A percentile compares a stretch with the other conserved stretches of the same genome.
These are phyloP conservation scores for Porogramme epimiltina DNA, from an alignment of 1,284 basidiomycete genomes.

Conservation along the genomic window DNA sequence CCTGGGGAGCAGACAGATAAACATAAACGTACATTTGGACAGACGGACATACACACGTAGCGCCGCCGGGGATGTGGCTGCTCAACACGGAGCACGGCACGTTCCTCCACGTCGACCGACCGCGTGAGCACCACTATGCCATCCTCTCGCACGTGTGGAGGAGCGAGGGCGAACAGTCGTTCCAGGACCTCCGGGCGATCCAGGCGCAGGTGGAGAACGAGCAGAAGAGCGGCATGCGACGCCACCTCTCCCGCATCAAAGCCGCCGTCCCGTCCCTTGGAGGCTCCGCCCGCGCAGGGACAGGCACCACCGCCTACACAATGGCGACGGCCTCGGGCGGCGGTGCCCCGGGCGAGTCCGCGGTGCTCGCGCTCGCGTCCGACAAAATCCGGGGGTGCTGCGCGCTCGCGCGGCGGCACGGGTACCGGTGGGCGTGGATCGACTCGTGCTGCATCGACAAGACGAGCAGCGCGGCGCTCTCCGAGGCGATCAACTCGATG, in stretches of 20 bases:
- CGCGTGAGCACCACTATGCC: slow-evolving; percentile 20
- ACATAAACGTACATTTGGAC: no score
- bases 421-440: slow-evolving; percentile 21
- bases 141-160: slow-evolving; percentile 20
- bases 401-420: slow-evolving; percentile 13
- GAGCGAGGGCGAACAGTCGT: slow-evolving; percentile 13
- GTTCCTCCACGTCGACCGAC: slow-evolving; percentile 14
- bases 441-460: slow-evolving; percentile 25
- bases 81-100: slow-evolving; percentile 13
- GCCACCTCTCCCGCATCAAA: no score
- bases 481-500: slow-evolving; percentile 25
- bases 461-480: slow-evolving; percentile 22
- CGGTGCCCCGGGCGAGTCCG: no score
- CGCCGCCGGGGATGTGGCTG: slow-evolving; percentile 9
- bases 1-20: no score
- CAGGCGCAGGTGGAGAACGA: slow-evolving; percentile 3
- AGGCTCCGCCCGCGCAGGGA: no score
- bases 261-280: no score
- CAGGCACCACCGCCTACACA: no score
- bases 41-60: background rate
- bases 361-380: slow-evolving; percentile 3
- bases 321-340: no score
- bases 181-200: slow-evolving; percentile 15
- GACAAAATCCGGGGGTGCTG: slow-evolving; percentile 18
- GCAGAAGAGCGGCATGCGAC: no score